Evolutionary conservation across 805 yeast species (phyloP).

Genomic region (Candida ascalaphidarum): DNA sequence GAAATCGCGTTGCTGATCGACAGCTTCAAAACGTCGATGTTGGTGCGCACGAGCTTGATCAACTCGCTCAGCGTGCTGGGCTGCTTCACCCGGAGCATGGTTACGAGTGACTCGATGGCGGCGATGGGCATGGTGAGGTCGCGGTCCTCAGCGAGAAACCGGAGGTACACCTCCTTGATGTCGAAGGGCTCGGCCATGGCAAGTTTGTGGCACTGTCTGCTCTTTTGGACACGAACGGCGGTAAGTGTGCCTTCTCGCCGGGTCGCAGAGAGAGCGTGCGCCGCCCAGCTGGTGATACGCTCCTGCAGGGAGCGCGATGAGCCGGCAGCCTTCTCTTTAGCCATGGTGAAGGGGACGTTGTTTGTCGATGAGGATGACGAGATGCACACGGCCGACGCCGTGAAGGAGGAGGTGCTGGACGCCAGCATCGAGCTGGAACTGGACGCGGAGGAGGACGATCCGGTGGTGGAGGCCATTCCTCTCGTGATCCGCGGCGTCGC

Average conservation of each 20-base stretch:
- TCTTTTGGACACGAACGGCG: no score
- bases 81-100: slow-evolving; percentile 70
- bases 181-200: slow-evolving; percentile 40
- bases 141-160: slow-evolving; percentile 79
- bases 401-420: slow-evolving; percentile 5
- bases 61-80: slow-evolving; percentile 93
- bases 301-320: no score
- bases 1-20: slow-evolving; percentile 89
- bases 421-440: slow-evolving; percentile 5
- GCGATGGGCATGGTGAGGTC: slow-evolving; percentile 99
- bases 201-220: no score
- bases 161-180: slow-evolving; percentile 71
- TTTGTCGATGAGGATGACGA: slow-evolving; percentile 19
- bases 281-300: no score
- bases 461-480: slow-evolving; percentile 32
- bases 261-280: no score
- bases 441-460: slow-evolving; percentile 19
- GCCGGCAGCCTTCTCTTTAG: no score
- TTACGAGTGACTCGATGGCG: slow-evolving; percentile 90
- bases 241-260: no score
- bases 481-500: slow-evolving; percentile 19
- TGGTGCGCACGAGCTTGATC: slow-evolving; percentile 70
- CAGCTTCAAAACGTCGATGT: slow-evolving; percentile 64
- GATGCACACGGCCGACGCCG: slow-evolving; percentile 6
- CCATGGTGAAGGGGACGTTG: no score